These are phyloP conservation scores for Fusarium dimerum DNA, from an alignment of 2,329 filamentous ascomycete genomes.

Conservation along the genomic window DNA sequence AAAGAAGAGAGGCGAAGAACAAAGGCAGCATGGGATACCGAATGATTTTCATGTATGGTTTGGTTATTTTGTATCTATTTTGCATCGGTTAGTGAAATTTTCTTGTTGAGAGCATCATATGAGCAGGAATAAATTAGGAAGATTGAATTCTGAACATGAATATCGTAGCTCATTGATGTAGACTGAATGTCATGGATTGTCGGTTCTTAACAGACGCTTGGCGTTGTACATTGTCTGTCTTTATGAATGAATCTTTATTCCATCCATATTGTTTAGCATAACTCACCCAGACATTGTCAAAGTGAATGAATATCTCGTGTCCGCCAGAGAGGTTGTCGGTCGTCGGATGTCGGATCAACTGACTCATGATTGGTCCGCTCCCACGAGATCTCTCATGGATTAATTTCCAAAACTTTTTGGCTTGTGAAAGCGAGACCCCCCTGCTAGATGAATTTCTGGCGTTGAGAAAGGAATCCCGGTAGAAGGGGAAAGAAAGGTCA, in stretches of 20 bases:
- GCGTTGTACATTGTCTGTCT: conserved; percentile 10
- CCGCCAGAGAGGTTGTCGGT: conserved; percentile 28
- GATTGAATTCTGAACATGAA: too few species aligned
- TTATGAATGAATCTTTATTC: conserved; percentile 16
- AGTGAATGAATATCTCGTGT: conserved; percentile 7
- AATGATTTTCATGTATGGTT: conserved; percentile 8
- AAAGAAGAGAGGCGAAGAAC: neutral
- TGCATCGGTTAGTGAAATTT: conserved; percentile 5
- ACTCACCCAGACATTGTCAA: conserved; percentile 13
- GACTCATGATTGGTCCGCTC: conserved; percentile 29
- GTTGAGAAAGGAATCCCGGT: too few species aligned
- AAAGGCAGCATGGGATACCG: conserved; percentile 9
- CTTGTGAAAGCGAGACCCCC: neutral
- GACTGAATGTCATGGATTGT: neutral
- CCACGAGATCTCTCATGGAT: neutral
- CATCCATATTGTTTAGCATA: neutral
- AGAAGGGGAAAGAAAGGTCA: neutral
- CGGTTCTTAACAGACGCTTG: too few species aligned
- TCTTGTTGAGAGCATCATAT: conserved; percentile 7
- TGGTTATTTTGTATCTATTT: conserved; percentile 7
- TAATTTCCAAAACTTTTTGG: neutral
- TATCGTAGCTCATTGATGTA: neutral
- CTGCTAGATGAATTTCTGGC: too few species aligned
- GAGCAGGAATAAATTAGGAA: conserved; percentile 1
- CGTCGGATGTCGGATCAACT: conserved; percentile 28